These are phyloP conservation scores for Capsicum rhomboideum DNA, from an alignment of 257 asterid species.

Conservation along the genomic window DNA sequence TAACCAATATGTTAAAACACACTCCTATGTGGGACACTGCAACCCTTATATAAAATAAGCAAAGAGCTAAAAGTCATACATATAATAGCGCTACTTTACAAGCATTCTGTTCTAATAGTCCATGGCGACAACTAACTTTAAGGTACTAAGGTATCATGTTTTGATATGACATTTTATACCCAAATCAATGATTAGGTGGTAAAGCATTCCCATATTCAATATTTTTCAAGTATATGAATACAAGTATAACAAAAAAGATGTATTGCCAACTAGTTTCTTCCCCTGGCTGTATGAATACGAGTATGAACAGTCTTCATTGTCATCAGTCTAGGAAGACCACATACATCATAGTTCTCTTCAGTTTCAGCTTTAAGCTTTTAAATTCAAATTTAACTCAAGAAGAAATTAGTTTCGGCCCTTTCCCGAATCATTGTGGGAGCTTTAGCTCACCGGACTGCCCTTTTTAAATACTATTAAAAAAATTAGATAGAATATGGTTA, in stretches of 20 bases:
- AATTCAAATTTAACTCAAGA: background rate
- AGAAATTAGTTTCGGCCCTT: background rate
- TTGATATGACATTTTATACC: background rate
- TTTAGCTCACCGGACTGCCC: no score
- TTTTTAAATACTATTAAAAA: no score
- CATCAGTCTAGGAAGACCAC: conserved; percentile 28
- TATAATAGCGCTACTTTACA: background rate
- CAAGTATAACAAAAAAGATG: no score
- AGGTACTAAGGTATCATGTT: background rate
- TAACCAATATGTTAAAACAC: background rate
- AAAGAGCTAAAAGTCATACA: background rate
- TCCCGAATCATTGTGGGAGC: no score
- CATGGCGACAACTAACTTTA: background rate
- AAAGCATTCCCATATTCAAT: background rate
- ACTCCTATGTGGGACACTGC: background rate
- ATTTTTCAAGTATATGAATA: background rate
- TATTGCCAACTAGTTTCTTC: no score
- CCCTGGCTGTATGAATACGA: no score
- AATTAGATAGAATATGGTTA: background rate
- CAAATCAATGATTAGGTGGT: background rate
- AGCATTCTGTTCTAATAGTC: background rate
- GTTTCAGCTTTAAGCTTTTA: background rate
- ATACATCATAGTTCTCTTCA: background rate
- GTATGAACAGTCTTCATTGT: conserved; percentile 56
- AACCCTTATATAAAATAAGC: background rate